A percentile compares a stretch with the other conserved stretches of the same genome.
phyloP scores from a whole-genome alignment of 2,329 filamentous ascomycete species.

The Parasarocladium wereldwijsianum region DNA sequence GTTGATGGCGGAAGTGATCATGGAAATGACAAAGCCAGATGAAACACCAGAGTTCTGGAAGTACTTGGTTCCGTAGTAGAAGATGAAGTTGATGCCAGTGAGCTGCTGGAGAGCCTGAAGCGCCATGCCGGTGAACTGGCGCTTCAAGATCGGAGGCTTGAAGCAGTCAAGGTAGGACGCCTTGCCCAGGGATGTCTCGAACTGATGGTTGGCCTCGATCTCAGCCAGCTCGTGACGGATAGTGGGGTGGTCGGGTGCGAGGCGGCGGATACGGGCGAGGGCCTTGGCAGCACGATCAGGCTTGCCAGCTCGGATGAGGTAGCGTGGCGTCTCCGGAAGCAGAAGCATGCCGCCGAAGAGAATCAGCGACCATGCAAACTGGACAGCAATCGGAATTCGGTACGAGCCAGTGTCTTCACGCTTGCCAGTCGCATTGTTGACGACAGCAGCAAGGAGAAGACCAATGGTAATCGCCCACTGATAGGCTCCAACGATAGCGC shows the following conservation, averaged over 20 bases:
- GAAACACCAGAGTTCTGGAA: conserved; percentile 23
- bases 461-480: conserved; percentile 59
- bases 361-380: conserved; percentile 56
- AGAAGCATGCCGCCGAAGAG: conserved; percentile 49
- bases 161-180: conserved; percentile 37
- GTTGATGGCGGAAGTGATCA: conserved; percentile 25
- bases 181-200: conserved; percentile 22
- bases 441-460: conserved; percentile 48
- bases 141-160: conserved; percentile 8
- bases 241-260: conserved; percentile 4
- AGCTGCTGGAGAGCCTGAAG: conserved; percentile 39
- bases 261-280: conserved; percentile 5
- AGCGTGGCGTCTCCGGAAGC: conserved; percentile 62
- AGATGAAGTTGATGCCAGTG: conserved; percentile 13
- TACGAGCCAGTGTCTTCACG: conserved; percentile 42
- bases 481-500: conserved; percentile 54
- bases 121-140: conserved; percentile 22
- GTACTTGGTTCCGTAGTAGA: conserved; percentile 25
- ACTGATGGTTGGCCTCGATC: conserved; percentile 48
- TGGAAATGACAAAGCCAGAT: conserved; percentile 20
- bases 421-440: conserved; percentile 46
- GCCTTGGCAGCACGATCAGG: conserved; percentile 36
- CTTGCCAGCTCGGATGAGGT: conserved; percentile 45
- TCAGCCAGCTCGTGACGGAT: conserved; percentile 22
- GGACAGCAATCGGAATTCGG: conserved; percentile 47